A percentile compares a stretch with the other conserved stretches of the same genome.
phyloP scores from a whole-genome alignment of 441 rosid genomes.

The Adansonia madagascariensis region DNA sequence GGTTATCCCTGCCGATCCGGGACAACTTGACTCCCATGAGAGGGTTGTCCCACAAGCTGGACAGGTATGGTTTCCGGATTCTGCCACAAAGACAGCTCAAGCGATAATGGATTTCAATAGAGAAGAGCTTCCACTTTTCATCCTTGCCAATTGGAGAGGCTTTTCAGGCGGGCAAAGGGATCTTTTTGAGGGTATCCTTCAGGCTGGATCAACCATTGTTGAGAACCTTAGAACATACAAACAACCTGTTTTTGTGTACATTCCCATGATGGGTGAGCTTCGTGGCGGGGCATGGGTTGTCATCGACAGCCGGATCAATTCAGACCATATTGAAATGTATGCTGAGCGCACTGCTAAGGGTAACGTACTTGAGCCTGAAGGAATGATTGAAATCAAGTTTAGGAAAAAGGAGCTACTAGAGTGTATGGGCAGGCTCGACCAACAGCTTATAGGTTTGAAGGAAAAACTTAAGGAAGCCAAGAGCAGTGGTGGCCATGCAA shows the following conservation, averaged over 20 bases:
- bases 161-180: conserved; percentile 99
- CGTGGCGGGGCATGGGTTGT: conserved; percentile 99
- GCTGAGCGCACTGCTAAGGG: conserved; percentile 96
- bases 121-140: conserved; percentile 95
- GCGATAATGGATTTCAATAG: conserved; percentile 93
- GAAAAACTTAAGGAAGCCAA: conserved; percentile 71
- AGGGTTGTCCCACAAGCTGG: conserved; percentile 99
- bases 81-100: conserved; percentile 96
- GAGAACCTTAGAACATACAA: conserved; percentile 95
- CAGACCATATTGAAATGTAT: conserved; percentile 97
- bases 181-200: conserved; percentile 97
- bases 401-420: conserved; percentile 90
- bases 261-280: conserved; percentile 98
- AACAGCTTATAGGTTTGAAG: conserved; percentile 64
- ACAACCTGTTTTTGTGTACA: conserved; percentile 95
- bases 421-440: conserved; percentile 98
- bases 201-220: conserved; percentile 96
- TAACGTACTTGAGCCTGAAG: conserved; percentile 98
- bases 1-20: conserved; percentile 98
- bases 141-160: conserved; percentile 98
- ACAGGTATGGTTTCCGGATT: conserved; percentile 99
- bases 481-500: conserved; percentile 46
- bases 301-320: conserved; percentile 90
- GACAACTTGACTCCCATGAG: conserved; percentile 99
- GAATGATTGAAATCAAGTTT: conserved; percentile 94